Conservation (phyloP, 768 basidiomycete genomes). For the Fistulinella prunicolor region DNA sequence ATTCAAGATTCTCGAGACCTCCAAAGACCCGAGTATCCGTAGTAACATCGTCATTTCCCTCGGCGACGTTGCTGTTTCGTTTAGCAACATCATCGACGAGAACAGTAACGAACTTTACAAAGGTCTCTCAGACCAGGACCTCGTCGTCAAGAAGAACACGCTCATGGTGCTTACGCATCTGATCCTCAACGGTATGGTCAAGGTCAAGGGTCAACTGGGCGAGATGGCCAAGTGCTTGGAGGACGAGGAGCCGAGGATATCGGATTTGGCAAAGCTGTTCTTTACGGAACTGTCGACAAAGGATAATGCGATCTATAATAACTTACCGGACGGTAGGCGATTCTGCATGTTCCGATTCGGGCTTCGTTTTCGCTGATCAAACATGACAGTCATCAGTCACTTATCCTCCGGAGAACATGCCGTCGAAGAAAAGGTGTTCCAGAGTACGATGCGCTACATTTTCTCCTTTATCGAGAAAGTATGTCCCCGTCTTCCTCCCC, state of each 20-base stretch:
- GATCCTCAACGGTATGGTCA: conserved; percentile 99
- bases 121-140: conserved; percentile 82
- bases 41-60: conserved; percentile 98
- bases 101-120: conserved; percentile 95
- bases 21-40: conserved; percentile 84
- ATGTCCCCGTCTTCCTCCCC: conserved; percentile 9
- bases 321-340: conserved; percentile 84
- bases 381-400: conserved; percentile 80
- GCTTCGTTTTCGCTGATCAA: conserved; percentile 8
- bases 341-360: not conserved
- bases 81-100: conserved; percentile 95
- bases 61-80: conserved; percentile 97
- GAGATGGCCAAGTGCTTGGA: conserved; percentile 99
- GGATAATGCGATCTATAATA: conserved; percentile 99
- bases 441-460: conserved; percentile 91
- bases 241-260: conserved; percentile 81
- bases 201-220: conserved; percentile 97
- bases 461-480: conserved; percentile 98
- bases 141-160: conserved; percentile 98
- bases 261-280: conserved; percentile 96
- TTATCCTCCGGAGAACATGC: conserved; percentile 87
- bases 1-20: conserved; percentile 92
- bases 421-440: conserved; percentile 89
- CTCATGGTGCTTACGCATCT: conserved; percentile 97
- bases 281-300: conserved; percentile 95